Conservation (phyloP, 371 early-diverging fungal genomes). For the Apophysomyces sp. region DNA sequence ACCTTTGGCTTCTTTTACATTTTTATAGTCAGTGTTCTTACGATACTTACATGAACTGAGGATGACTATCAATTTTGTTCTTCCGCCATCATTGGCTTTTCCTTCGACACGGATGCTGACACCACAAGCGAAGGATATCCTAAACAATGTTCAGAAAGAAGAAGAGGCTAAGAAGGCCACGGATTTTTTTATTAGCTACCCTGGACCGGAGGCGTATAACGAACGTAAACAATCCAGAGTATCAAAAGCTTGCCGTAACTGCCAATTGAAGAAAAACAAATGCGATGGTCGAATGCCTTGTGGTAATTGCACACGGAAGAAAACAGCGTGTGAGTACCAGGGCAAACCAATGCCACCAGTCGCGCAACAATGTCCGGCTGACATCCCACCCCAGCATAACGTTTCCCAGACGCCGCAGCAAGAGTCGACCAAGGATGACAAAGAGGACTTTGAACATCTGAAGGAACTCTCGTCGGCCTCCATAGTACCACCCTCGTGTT, state of each 20-base stretch:
- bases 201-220: slow-evolving; percentile 8
- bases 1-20: not conserved
- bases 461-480: not conserved
- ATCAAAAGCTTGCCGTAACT: slow-evolving; percentile 6
- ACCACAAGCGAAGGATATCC: slow-evolving; percentile 1
- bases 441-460: not conserved
- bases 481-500: too few relatives aligned
- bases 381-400: not conserved
- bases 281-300: slow-evolving; percentile 12
- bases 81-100: slow-evolving; percentile 5
- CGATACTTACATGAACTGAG: not conserved
- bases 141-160: slow-evolving; percentile 9
- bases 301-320: not conserved
- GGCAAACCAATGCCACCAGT: not conserved
- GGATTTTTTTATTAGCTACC: slow-evolving; percentile 2
- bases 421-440: not conserved
- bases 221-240: slow-evolving; percentile 7
- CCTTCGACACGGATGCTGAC: slow-evolving; percentile 2
- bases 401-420: not conserved
- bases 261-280: slow-evolving; percentile 7
- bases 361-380: not conserved
- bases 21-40: not conserved
- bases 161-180: not conserved
- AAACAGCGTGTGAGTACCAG: slow-evolving; percentile 1
- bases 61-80: not conserved